Base-by-base conservation (phyloP, 768 basidiomycete genomes). In the Kwoniella shandongensis region DNA sequence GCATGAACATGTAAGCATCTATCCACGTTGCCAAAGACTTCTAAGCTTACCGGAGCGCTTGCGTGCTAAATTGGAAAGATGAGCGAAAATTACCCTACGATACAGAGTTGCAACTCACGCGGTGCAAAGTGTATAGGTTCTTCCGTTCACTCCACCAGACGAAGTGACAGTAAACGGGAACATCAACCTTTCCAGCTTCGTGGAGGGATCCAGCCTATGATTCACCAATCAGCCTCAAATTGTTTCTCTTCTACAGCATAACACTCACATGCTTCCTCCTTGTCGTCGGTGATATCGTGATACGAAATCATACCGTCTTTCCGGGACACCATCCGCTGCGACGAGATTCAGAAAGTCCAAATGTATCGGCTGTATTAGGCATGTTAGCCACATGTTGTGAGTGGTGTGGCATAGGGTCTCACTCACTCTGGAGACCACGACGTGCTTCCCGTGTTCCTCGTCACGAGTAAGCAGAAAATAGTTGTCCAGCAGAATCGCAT, bases 401-500 rank as follows among this genome's bases (percentile, higher is more conserved):
- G 40, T 6, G 45, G 25, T 30, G 45, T 47, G 25, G n/a, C 26
- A 6, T 6, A 29, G 7, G 6, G 27, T 25, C 6, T 20, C 8
- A 50, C 67, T 49, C 32, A 69, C 70, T 47, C 72, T 44, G 8
- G 72, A 73, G 15, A 73, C 69, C 6, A 73, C 69, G 3, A 73
- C 63, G 39, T 66, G 61, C 53, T 67, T 68, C 6, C 72, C 72
- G 27, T 69, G 51, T 38, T 70, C 72, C 44, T 68, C 69, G 32
- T 73, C 69, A 17, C 69, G 45, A 13, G 72, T 67, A n/a, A 73
- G 48, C 7, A 73, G 46, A 20, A 73, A 65, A 55, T 73, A 73
- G 39, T 73, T 73, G 49, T 73, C 72, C 15, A 73, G 53, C 6
- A 73, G 49, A 39, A 70, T 69, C 5, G 66, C 66, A 47, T 69